Conservation (phyloP, 2,329 filamentous ascomycete genomes). For the Dactylellina leptospora region DNA sequence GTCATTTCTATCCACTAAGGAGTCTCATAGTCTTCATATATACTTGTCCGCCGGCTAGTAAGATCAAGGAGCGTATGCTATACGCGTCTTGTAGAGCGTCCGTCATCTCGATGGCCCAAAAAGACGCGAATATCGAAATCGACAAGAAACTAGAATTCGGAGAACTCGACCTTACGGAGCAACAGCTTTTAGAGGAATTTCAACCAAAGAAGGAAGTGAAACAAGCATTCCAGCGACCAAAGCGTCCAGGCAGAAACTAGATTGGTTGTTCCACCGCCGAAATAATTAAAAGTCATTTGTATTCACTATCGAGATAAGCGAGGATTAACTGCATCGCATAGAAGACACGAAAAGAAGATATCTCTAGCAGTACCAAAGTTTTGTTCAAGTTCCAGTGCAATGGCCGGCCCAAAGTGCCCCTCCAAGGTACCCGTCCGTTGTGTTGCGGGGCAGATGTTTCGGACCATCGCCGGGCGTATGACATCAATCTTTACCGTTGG, state of each 20-base stretch:
- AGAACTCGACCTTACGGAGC: constrained; percentile 73
- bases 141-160: constrained; percentile 71
- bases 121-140: constrained; percentile 71
- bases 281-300: constrained; percentile 2
- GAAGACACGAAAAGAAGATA: too few species aligned
- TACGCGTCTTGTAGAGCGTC: constrained; percentile 70
- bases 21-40: constrained; percentile 74
- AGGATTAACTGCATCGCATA: constrained; percentile 19
- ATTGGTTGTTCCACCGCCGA: constrained; percentile 1
- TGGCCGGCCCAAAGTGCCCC: too few species aligned
- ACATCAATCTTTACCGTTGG: constrained; percentile 42
- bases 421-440: constrained; percentile 29
- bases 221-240: constrained; percentile 77
- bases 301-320: constrained; percentile 49
- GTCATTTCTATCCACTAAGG: not conserved
- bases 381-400: too few species aligned
- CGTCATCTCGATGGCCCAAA: constrained; percentile 72
- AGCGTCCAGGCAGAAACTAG: constrained; percentile 73
- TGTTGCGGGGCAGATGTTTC: constrained; percentile 49
- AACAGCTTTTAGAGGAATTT: constrained; percentile 72
- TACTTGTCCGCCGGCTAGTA: constrained; percentile 76
- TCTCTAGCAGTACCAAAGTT: too few species aligned
- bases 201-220: constrained; percentile 73
- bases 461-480: constrained; percentile 52
- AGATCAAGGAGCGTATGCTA: constrained; percentile 85